phyloP scores from a whole-genome alignment of 257 asterid species.

The Gardenia jasminoides region DNA sequence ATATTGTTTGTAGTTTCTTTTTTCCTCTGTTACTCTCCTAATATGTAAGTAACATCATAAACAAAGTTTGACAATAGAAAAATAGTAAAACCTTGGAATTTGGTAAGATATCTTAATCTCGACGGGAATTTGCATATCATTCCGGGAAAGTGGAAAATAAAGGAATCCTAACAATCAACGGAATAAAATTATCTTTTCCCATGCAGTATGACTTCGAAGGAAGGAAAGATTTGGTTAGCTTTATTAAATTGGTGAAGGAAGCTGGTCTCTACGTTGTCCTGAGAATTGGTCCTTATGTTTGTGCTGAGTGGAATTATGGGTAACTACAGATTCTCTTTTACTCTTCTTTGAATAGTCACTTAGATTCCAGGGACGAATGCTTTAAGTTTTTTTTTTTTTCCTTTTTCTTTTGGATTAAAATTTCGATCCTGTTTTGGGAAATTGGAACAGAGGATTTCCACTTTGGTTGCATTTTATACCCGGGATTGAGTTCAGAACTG shows the following conservation, averaged over 20 bases:
- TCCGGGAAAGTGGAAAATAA: not conserved
- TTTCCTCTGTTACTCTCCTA: no score
- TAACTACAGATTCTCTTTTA: slow-evolving; percentile 12
- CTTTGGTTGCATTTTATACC: slow-evolving; percentile 90
- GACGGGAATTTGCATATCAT: not conserved
- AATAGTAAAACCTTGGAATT: not conserved
- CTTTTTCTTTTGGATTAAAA: no score
- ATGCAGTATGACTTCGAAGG: slow-evolving; percentile 78
- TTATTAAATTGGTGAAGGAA: slow-evolving; percentile 59
- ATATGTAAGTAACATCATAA: no score
- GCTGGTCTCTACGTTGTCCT: slow-evolving; percentile 77
- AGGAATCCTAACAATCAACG: slow-evolving; percentile 27
- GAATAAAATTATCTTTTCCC: not conserved
- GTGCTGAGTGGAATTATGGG: slow-evolving; percentile 98
- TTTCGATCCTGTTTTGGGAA: slow-evolving; percentile 20
- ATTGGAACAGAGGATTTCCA: slow-evolving; percentile 82
- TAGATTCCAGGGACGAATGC: not conserved
- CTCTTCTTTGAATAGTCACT: not conserved
- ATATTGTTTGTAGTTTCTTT: no score
- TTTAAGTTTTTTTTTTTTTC: not conserved
- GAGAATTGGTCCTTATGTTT: slow-evolving; percentile 84
- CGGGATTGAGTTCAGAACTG: slow-evolving; percentile 70
- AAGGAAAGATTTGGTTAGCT: slow-evolving; percentile 73
- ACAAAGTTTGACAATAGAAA: not conserved
- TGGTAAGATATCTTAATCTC: not conserved